These are phyloP conservation scores for Solanum medicagineum DNA, from an alignment of 257 asterid species.

Conservation along the genomic window DNA sequence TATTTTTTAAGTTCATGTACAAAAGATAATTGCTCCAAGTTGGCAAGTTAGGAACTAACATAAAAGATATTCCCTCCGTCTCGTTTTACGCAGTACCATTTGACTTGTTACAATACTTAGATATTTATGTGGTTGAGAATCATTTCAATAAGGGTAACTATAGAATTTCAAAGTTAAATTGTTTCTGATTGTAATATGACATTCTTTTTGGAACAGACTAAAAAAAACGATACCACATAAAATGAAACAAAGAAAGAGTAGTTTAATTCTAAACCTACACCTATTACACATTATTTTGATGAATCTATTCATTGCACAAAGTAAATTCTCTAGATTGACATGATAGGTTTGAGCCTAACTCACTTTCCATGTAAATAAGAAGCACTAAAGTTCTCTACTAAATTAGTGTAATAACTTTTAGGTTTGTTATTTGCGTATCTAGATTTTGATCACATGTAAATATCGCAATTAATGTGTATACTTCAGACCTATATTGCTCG, in stretches of 20 bases:
- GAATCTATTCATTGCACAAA: not conserved
- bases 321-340: not conserved
- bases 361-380: not conserved
- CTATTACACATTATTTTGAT: not conserved
- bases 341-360: not conserved
- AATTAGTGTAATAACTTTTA: not conserved
- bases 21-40: not conserved
- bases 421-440: not conserved
- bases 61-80: not conserved
- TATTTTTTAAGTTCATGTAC: not conserved
- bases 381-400: not conserved
- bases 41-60: not conserved
- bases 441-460: not conserved
- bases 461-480: not conserved
- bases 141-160: too few relatives aligned
- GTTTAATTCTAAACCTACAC: too few relatives aligned
- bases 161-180: too few relatives aligned
- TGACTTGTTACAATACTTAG: too few relatives aligned
- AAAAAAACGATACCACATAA: too few relatives aligned
- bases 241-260: too few relatives aligned
- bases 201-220: too few relatives aligned
- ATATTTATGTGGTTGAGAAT: too few relatives aligned
- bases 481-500: not conserved
- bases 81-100: too few relatives aligned
- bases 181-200: too few relatives aligned